Evolutionary conservation across 2,329 filamentous ascomycete species (phyloP).

Genomic region (Aspergillus fructus): DNA sequence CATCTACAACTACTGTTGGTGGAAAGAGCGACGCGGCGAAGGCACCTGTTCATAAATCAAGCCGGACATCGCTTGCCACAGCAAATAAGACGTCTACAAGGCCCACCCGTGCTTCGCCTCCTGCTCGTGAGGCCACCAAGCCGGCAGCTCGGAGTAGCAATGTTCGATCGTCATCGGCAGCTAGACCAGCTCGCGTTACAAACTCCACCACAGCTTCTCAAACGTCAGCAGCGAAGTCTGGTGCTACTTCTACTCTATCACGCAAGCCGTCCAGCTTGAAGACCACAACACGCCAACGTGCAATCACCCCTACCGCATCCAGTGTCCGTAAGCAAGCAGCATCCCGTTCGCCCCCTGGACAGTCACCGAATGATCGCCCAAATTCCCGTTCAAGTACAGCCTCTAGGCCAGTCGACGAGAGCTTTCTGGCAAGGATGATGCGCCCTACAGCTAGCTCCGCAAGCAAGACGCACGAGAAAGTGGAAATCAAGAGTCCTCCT

Average conservation of each 20-base stretch:
- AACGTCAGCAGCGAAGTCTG: slow-evolving; percentile 38
- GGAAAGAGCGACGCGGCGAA: slow-evolving; percentile 31
- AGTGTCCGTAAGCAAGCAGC: slow-evolving; percentile 32
- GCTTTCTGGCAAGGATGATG: slow-evolving; percentile 53
- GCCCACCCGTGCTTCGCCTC: slow-evolving; percentile 29
- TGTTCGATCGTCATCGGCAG: slow-evolving; percentile 40
- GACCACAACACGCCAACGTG: slow-evolving; percentile 24
- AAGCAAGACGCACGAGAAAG: slow-evolving; percentile 49
- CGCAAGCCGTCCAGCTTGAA: slow-evolving; percentile 40
- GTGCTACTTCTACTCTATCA: slow-evolving; percentile 22
- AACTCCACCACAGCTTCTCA: slow-evolving; percentile 42
- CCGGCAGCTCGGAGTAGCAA: slow-evolving; percentile 28
- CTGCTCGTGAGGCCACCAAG: slow-evolving; percentile 29
- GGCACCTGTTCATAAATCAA: slow-evolving; percentile 30
- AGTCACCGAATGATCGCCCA: slow-evolving; percentile 35
- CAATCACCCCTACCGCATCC: slow-evolving; percentile 23
- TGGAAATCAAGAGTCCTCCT: slow-evolving; percentile 42
- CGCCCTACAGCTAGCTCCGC: slow-evolving; percentile 52
- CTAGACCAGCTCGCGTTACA: slow-evolving; percentile 40
- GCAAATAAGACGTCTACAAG: slow-evolving; percentile 26
- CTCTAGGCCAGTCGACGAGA: slow-evolving; percentile 43
- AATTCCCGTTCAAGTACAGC: slow-evolving; percentile 42
- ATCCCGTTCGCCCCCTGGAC: slow-evolving; percentile 31
- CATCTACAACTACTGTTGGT: slow-evolving; percentile 26
- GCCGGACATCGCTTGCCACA: slow-evolving; percentile 32